Conservation (phyloP, 306 rosid genomes). For the Vicia sativa region DNA sequence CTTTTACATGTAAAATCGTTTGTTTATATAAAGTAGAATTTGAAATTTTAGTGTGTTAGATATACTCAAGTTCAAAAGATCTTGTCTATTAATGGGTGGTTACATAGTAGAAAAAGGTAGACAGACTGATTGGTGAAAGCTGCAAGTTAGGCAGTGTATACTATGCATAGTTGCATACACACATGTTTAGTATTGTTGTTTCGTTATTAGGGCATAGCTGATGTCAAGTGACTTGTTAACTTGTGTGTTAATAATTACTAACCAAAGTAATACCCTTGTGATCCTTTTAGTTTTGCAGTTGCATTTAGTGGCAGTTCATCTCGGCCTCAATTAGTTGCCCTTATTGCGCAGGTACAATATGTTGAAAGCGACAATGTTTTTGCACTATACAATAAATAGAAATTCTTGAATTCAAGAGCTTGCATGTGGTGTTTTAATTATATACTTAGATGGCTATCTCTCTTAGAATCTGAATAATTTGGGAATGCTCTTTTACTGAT, state of each 20-base stretch:
- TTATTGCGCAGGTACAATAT: slow-evolving; percentile 83
- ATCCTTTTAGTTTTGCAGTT: slow-evolving; percentile 76
- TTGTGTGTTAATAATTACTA: slow-evolving; percentile 25
- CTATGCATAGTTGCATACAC: not conserved
- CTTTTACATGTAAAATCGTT: not conserved
- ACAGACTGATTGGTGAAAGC: slow-evolving; percentile 8
- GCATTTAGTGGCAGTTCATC: slow-evolving; percentile 83
- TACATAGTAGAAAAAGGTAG: slow-evolving; percentile 16
- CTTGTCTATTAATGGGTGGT: slow-evolving; percentile 10
- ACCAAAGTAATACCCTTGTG: slow-evolving; percentile 27
- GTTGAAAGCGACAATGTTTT: slow-evolving; percentile 24
- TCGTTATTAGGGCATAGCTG: slow-evolving; percentile 24
- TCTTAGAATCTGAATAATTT: not conserved
- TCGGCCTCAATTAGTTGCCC: slow-evolving; percentile 91
- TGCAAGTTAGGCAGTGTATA: slow-evolving; percentile 19
- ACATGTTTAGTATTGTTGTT: slow-evolving; percentile 24
- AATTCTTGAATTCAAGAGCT: slow-evolving; percentile 32
- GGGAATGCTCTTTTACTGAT: no score
- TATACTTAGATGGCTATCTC: not conserved
- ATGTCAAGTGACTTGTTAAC: slow-evolving; percentile 32
- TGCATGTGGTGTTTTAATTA: slow-evolving; percentile 24
- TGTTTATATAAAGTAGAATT: not conserved
- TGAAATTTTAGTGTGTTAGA: not conserved
- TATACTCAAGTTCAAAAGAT: slow-evolving; percentile 12
- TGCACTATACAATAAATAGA: slow-evolving; percentile 20